Evolutionary conservation across 2,329 filamentous ascomycete species (phyloP).

Genomic region (Aspergillaceae sp.): DNA sequence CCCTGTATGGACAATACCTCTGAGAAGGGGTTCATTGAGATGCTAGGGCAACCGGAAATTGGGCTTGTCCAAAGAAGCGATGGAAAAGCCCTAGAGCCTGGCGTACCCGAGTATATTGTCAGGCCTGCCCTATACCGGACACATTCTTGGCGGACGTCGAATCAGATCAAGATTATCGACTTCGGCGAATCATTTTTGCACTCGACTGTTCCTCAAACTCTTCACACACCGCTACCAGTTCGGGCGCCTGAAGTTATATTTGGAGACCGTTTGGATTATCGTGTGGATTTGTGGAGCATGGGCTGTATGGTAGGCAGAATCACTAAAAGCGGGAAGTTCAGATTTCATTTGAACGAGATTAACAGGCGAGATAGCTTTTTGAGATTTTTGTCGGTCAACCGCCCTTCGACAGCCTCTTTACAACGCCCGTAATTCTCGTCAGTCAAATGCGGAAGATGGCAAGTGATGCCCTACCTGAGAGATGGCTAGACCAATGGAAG

Average conservation of each 20-base stretch:
- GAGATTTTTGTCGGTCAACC: constrained; percentile 33
- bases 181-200: constrained; percentile 31
- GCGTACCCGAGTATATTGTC: constrained; percentile 19
- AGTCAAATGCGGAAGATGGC: constrained; percentile 30
- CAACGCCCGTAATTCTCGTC: constrained; percentile 24
- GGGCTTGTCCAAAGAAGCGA: constrained; percentile 15
- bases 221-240: constrained; percentile 28
- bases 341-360: constrained; percentile 4
- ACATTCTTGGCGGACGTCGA: constrained; percentile 7
- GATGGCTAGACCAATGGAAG: constrained; percentile 24
- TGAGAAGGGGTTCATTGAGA: constrained; percentile 13
- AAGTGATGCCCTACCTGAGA: constrained; percentile 26
- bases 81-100: constrained; percentile 12
- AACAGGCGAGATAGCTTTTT: constrained; percentile 23
- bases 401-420: constrained; percentile 30
- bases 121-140: constrained; percentile 6
- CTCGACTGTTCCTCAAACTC: constrained; percentile 13
- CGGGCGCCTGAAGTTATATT: constrained; percentile 34
- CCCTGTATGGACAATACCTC: constrained; percentile 8
- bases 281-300: constrained; percentile 33
- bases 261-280: constrained; percentile 25
- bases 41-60: constrained; percentile 19
- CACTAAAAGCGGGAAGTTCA: constrained; percentile 3
- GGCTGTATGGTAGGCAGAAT: constrained; percentile 24
- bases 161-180: constrained; percentile 27